Conservation (phyloP, 768 basidiomycete genomes). For the Coprinopsis sp. region DNA sequence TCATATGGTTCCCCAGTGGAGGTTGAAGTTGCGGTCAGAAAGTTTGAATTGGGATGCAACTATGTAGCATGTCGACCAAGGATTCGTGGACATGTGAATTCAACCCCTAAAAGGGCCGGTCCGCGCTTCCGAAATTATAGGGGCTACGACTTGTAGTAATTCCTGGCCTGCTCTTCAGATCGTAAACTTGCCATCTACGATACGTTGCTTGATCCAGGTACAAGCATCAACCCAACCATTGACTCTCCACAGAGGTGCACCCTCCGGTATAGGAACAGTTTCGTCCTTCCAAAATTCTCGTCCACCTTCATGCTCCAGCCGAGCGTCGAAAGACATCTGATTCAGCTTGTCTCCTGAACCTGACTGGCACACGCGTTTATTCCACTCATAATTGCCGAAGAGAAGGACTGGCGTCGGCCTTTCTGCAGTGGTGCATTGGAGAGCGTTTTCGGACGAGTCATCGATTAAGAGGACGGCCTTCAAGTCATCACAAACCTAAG, state of each 20-base stretch:
- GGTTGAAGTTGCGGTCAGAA: neutral
- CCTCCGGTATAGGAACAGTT: slow-evolving; percentile 43
- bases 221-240: slow-evolving; percentile 61
- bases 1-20: slow-evolving; percentile 19
- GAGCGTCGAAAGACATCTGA: slow-evolving; percentile 50
- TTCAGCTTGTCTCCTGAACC: slow-evolving; percentile 38
- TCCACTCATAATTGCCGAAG: slow-evolving; percentile 79
- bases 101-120: no score
- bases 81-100: slow-evolving; percentile 2
- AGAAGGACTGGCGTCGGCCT: slow-evolving; percentile 59
- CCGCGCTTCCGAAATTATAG: neutral
- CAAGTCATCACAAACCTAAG: slow-evolving; percentile 61
- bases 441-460: slow-evolving; percentile 76
- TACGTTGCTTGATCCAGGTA: slow-evolving; percentile 34
- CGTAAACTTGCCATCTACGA: slow-evolving; percentile 12
- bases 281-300: slow-evolving; percentile 57
- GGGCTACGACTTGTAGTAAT: neutral
- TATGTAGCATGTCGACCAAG: neutral
- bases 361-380: slow-evolving; percentile 47
- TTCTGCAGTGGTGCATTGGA: slow-evolving; percentile 46
- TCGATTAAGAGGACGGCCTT: slow-evolving; percentile 68
- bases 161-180: no score
- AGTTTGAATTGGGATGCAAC: neutral
- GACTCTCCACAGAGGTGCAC: slow-evolving; percentile 47
- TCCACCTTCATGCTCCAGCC: slow-evolving; percentile 42